Evolutionary conservation across 192 early-diverging fungal species (phyloP).

Genomic region (Rhizoclosmatium globosum): DNA sequence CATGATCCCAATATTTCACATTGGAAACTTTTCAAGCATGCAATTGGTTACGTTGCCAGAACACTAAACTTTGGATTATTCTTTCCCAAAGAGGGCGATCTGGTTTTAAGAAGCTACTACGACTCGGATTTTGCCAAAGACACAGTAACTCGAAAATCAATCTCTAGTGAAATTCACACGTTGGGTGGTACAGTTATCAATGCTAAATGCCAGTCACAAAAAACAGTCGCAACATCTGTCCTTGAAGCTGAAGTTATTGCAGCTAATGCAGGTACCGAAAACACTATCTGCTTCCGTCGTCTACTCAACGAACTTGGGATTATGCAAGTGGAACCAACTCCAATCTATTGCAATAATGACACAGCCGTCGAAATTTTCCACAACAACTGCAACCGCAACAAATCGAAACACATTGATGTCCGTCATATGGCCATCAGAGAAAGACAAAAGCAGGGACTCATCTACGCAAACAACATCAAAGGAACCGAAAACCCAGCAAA

Average conservation of each 20-base stretch:
- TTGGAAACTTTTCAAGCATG: neutral
- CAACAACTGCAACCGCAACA: neutral
- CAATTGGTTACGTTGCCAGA: neutral
- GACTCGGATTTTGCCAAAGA: neutral
- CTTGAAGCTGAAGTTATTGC: neutral
- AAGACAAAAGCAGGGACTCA: neutral
- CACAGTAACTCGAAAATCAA: neutral
- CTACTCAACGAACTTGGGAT: neutral
- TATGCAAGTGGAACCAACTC: neutral
- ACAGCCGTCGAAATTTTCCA: neutral
- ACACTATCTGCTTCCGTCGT: neutral
- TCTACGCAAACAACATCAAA: neutral
- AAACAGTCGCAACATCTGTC: neutral
- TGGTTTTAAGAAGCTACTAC: neutral
- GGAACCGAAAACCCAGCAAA: neutral
- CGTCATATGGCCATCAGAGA: neutral
- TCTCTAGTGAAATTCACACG: neutral
- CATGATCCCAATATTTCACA: neutral
- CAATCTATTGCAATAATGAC: neutral
- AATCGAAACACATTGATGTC: neutral
- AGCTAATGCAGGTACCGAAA: neutral
- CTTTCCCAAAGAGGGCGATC: neutral
- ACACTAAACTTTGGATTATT: neutral
- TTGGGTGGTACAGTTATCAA: neutral
- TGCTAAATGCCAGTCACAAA: neutral